A percentile compares a stretch with the other conserved stretches of the same genome.
Evolutionary conservation across 208 protist species (phyloP).

Genomic region (Trypanosoma theileri): DNA sequence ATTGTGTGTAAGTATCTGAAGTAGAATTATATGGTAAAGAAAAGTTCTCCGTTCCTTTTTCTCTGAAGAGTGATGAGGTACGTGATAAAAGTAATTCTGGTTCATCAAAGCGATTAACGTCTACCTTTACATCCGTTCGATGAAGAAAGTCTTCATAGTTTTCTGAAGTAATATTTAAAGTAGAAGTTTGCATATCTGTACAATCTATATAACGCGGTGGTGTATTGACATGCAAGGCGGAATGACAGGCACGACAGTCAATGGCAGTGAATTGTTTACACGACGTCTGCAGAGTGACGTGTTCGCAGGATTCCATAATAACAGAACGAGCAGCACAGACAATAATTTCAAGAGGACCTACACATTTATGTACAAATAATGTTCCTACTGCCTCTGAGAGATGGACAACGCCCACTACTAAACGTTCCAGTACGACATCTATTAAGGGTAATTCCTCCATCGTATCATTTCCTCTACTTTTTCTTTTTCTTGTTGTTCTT

Average conservation of each 20-base stretch:
- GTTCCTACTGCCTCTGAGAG: constrained; percentile 54
- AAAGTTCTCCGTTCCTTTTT: not conserved
- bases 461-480: not conserved
- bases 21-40: not conserved
- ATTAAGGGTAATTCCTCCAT: not conserved
- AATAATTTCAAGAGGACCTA: constrained; percentile 69
- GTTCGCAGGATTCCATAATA: constrained; percentile 59
- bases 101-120: constrained; percentile 49
- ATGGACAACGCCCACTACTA: constrained; percentile 57
- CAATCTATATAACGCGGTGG: constrained; percentile 55
- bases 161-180: constrained; percentile 60
- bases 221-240: constrained; percentile 75
- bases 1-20: not conserved
- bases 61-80: no score
- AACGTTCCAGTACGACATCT: constrained; percentile 57
- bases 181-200: constrained; percentile 50
- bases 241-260: constrained; percentile 62
- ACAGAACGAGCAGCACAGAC: constrained; percentile 55
- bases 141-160: constrained; percentile 46
- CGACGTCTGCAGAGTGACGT: constrained; percentile 63
- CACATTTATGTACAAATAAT: constrained; percentile 58
- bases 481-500: not conserved
- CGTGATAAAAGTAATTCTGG: constrained; percentile 10
- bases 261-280: constrained; percentile 52
- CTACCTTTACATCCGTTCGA: constrained; percentile 36